phyloP scores from a whole-genome alignment of 2,329 filamentous ascomycete species.

The Sporothrix phasma region DNA sequence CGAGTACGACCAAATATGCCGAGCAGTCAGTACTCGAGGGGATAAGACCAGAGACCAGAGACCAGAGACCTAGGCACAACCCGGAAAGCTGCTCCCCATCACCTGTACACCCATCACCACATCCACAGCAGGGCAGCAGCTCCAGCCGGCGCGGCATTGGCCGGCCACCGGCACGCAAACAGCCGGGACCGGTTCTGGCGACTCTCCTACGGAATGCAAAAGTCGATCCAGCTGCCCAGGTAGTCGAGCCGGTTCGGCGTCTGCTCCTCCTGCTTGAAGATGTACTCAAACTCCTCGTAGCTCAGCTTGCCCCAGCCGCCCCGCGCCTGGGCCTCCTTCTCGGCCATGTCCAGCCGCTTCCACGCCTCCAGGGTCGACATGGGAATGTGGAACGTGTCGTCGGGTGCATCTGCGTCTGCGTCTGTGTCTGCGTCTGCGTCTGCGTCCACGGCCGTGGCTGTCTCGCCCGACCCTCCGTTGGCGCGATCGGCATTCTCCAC shows the following conservation, averaged over 20 bases:
- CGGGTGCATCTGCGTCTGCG: not conserved
- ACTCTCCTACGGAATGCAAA: slow-evolving; percentile 47
- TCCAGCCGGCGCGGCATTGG: too few relatives aligned
- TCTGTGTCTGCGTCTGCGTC: not conserved
- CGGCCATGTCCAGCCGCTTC: slow-evolving; percentile 52
- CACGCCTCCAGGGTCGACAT: slow-evolving; percentile 34
- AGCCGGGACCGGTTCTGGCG: too few relatives aligned
- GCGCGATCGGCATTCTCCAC: not conserved
- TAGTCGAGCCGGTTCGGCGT: slow-evolving; percentile 61
- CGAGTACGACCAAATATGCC: too few relatives aligned
- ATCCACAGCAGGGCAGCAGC: too few relatives aligned
- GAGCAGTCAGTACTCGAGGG: too few relatives aligned
- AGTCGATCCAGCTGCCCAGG: slow-evolving; percentile 84
- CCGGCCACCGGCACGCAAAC: too few relatives aligned
- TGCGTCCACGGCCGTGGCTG: not conserved
- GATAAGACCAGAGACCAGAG: too few relatives aligned
- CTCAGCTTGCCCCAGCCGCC: slow-evolving; percentile 73
- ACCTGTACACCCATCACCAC: too few relatives aligned
- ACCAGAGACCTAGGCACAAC: too few relatives aligned
- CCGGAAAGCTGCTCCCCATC: too few relatives aligned
- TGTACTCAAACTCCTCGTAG: slow-evolving; percentile 68
- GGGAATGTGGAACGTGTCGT: slow-evolving; percentile 19
- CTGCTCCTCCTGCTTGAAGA: slow-evolving; percentile 59
- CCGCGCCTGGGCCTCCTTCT: slow-evolving; percentile 56
- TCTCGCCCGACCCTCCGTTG: not conserved